Conservation (phyloP, 805 yeast genomes). For the Ogataea trehaloabstinens region DNA sequence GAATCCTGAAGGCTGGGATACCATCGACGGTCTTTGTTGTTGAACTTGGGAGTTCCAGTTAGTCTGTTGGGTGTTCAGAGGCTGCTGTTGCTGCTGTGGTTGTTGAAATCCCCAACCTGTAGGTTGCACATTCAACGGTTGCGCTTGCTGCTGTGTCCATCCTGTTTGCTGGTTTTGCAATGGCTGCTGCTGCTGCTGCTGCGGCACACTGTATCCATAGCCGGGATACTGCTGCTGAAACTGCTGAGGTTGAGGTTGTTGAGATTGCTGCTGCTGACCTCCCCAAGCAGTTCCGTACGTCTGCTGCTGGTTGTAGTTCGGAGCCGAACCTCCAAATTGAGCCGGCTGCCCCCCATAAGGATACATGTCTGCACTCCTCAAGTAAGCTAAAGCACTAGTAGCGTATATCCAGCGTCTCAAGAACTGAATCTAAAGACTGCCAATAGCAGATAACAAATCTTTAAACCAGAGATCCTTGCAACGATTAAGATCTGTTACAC, state of each 20-base stretch:
- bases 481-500: too few species aligned
- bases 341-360: conserved; percentile 26
- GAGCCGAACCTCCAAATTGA: conserved; percentile 18
- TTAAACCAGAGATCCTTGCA: too few species aligned
- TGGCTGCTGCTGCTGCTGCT: conserved; percentile 12
- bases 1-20: conserved; percentile 41
- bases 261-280: conserved; percentile 21
- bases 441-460: too few species aligned
- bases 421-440: too few species aligned
- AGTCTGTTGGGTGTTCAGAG: conserved; percentile 35
- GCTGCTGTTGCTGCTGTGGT: conserved; percentile 16
- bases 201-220: conserved; percentile 29
- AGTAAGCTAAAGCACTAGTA: neutral
- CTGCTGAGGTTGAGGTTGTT: conserved; percentile 32
- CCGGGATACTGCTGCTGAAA: conserved; percentile 40
- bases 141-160: conserved; percentile 19
- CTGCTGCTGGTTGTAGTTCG: conserved; percentile 23
- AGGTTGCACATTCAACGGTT: conserved; percentile 21
- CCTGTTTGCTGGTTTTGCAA: conserved; percentile 10
- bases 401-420: too few species aligned
- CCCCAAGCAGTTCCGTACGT: conserved; percentile 24
- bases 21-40: conserved; percentile 27
- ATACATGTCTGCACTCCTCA: conserved; percentile 19
- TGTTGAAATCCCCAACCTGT: conserved; percentile 27
- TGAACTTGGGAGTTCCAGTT: conserved; percentile 30